Evolutionary conservation across 2,329 filamentous ascomycete genomes (phyloP), one percentile per base, ranked within the genome.

Genomic region (Trichophyton mentagrophytes): DNA sequence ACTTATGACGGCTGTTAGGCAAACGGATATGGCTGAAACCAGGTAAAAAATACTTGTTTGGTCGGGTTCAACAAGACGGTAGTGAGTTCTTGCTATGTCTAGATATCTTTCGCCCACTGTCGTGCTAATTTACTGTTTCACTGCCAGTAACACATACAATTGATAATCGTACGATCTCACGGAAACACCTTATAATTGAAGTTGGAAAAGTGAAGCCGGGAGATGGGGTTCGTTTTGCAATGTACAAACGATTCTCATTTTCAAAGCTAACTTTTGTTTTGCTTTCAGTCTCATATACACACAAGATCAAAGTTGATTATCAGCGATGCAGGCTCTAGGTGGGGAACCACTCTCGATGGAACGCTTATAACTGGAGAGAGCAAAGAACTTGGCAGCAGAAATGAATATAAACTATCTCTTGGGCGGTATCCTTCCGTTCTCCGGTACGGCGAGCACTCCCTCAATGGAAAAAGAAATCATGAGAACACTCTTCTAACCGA

Each of bases 11-110:
- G 2, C 17, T 36, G n/a, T 15, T 65, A 88, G 85, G 82, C 63
- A 88, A 84, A 73, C 84, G 83, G 68, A 78, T 91, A 66, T 96
- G 91, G 91, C 80, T 96, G 63, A 85, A 87, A 61, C 91, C 91
- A 1, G 91, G 90, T 58, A 89, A 90, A 71, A 84, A 83, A 67
- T 92, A 93, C 72, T 80, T 96, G 20, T 89, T 96, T 70, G 92
- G 92, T 61, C 85, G 92, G 65, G 90, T 88, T 42, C 81, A 81
- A 64, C 69, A 73, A 63, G 80, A 81, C 61, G 61, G 60, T 61
- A 36, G 57, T 69, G 67, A 64, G 67, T 51, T 67, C 38, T 15
- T 25, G n/a, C 5, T 7, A 42, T 13, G 22, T 30, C n/a, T 25
- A 2, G 11, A n/a, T n/a, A 2, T 38, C 15, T 13, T 57, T 40